phyloP scores from a whole-genome alignment of 1,284 basidiomycete genomes.

The Lentinus polychrous region DNA sequence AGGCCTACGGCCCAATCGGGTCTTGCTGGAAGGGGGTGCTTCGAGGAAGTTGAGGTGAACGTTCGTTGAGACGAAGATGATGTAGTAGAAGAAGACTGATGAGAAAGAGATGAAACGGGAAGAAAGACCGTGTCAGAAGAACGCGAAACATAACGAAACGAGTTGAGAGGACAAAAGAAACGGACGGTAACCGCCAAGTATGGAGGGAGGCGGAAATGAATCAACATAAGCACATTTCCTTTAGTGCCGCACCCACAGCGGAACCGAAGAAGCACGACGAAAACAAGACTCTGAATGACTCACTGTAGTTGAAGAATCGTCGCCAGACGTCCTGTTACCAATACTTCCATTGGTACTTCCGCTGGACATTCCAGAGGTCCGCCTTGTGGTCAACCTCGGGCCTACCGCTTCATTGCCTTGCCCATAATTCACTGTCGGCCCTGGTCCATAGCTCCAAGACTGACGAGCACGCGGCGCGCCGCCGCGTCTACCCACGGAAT shows the following conservation, averaged over 20 bases:
- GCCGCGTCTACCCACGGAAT: conserved; percentile 22
- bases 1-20: conserved; percentile 83
- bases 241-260: conserved; percentile 10
- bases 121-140: conserved; percentile 1
- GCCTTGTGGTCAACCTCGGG: conserved; percentile 53
- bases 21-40: conserved; percentile 71
- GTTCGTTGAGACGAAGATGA: conserved; percentile 73
- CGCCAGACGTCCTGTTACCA: conserved; percentile 56
- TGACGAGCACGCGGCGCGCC: conserved; percentile 40
- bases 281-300: conserved; percentile 28
- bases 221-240: conserved; percentile 10
- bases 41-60: conserved; percentile 66
- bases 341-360: conserved; percentile 44
- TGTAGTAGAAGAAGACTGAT: conserved; percentile 61
- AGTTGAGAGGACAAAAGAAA: conserved; percentile 7
- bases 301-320: conserved; percentile 69
- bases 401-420: conserved; percentile 40
- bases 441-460: conserved; percentile 66
- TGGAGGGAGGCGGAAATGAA: conserved; percentile 2
- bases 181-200: background rate
- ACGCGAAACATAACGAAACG: conserved; percentile 7
- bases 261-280: conserved; percentile 8
- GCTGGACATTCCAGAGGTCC: conserved; percentile 39
- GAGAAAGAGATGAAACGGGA: conserved; percentile 4
- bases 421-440: conserved; percentile 27